Conservation (phyloP, 441 rosid genomes). For the Raphanus hybrid region DNA sequence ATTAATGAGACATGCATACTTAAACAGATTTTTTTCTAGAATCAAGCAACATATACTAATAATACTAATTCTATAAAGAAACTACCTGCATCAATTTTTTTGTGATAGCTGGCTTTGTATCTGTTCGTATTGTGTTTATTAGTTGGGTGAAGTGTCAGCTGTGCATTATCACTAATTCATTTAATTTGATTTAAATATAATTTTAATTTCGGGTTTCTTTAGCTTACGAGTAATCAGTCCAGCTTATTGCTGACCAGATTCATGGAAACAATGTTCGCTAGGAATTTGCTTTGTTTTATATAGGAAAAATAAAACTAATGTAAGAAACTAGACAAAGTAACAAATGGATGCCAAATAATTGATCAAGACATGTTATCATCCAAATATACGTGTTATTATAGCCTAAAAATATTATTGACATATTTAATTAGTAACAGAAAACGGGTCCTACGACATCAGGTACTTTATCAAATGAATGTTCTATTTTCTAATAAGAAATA, state of each 20-base stretch:
- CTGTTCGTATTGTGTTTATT: conserved; percentile 31
- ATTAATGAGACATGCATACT: conserved; percentile 5
- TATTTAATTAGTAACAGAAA: neutral
- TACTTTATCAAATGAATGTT: neutral
- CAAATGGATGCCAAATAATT: neutral
- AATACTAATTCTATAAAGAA: conserved; percentile 23
- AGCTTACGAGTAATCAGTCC: conserved; percentile 60
- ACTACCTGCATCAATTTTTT: conserved; percentile 24
- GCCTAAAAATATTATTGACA: neutral
- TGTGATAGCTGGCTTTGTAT: conserved; percentile 35
- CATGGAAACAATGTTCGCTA: conserved; percentile 18
- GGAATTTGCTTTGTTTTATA: neutral
- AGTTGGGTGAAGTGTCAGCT: conserved; percentile 43
- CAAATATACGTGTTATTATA: neutral
- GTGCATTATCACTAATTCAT: conserved; percentile 16
- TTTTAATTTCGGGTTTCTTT: conserved; percentile 46
- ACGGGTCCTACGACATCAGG: neutral
- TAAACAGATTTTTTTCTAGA: neutral
- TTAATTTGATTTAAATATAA: conserved; percentile 2
- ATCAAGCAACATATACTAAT: conserved; percentile 26
- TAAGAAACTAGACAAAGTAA: neutral
- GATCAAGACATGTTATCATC: neutral
- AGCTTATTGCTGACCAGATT: conserved; percentile 23
- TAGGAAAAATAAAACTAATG: neutral
- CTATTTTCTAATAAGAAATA: neutral